Conservation (phyloP, 2,329 filamentous ascomycete genomes). For the Fusarium sp. region DNA sequence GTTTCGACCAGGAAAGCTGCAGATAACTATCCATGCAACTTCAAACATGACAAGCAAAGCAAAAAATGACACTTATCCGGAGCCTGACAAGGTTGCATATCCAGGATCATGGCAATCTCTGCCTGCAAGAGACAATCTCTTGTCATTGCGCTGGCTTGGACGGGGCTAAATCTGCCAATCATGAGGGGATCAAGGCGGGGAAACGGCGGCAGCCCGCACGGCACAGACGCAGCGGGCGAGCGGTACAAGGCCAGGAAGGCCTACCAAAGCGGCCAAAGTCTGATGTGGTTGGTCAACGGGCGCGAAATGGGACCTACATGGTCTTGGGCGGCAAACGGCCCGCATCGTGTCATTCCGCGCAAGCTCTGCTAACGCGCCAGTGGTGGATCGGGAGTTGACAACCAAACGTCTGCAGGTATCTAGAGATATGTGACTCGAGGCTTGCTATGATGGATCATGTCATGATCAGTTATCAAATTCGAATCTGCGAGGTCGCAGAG, state of each 20-base stretch:
- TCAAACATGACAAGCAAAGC: constrained; percentile 21
- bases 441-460: constrained; percentile 21
- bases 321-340: constrained; percentile 41
- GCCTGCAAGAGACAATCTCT: constrained; percentile 42
- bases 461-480: constrained; percentile 38
- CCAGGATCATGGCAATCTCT: constrained; percentile 37
- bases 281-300: constrained; percentile 40
- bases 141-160: constrained; percentile 31
- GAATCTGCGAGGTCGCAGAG: constrained; percentile 24
- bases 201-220: constrained; percentile 41
- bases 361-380: constrained; percentile 25
- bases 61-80: constrained; percentile 18
- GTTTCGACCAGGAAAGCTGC: constrained; percentile 31
- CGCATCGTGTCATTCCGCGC: constrained; percentile 42
- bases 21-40: constrained; percentile 13
- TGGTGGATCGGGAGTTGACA: constrained; percentile 14
- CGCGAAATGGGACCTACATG: constrained; percentile 34
- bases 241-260: constrained; percentile 20
- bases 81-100: constrained; percentile 30
- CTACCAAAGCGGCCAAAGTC: constrained; percentile 27
- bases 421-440: constrained; percentile 13
- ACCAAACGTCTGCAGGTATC: constrained; percentile 14
- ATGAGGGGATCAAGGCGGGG: constrained; percentile 30
- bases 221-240: constrained; percentile 38
- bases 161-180: constrained; percentile 47